These are phyloP conservation scores for Xylaria acuta DNA, from an alignment of 495 filamentous ascomycete species.

Conservation along the genomic window DNA sequence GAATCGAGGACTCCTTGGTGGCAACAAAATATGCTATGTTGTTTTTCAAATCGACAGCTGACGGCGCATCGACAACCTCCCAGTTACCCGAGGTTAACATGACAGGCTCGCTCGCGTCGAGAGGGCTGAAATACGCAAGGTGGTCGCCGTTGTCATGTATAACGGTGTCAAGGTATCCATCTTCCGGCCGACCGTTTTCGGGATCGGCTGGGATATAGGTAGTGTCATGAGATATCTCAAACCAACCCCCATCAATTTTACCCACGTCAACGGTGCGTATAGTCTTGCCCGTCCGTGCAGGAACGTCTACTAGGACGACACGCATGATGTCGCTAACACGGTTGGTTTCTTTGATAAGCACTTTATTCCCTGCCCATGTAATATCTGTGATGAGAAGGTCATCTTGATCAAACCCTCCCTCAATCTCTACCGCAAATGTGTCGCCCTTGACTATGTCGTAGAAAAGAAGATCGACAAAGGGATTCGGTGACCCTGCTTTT, in stretches of 20 bases:
- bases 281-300: conserved; percentile 73
- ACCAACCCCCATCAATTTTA: conserved; percentile 92
- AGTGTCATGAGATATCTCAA: conserved; percentile 89
- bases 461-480: conserved; percentile 83
- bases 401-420: conserved; percentile 77
- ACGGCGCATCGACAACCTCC: conserved; percentile 91
- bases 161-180: conserved; percentile 93
- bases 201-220: conserved; percentile 86
- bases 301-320: conserved; percentile 85
- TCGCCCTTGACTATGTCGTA: conserved; percentile 85
- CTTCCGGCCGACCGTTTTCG: conserved; percentile 72
- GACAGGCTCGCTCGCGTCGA: conserved; percentile 79
- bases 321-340: conserved; percentile 90
- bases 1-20: conserved; percentile 84
- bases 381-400: conserved; percentile 93
- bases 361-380: conserved; percentile 84
- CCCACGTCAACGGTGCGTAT: conserved; percentile 79
- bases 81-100: conserved; percentile 88
- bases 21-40: conserved; percentile 91
- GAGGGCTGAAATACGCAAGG: conserved; percentile 90
- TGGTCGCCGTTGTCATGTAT: conserved; percentile 89
- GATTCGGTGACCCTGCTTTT: conserved; percentile 93
- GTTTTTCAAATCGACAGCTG: conserved; percentile 81
- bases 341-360: conserved; percentile 90
- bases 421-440: conserved; percentile 77